These are phyloP conservation scores for Oldenlandia corymbosa DNA, from an alignment of 257 asterid genomes.

Conservation along the genomic window DNA sequence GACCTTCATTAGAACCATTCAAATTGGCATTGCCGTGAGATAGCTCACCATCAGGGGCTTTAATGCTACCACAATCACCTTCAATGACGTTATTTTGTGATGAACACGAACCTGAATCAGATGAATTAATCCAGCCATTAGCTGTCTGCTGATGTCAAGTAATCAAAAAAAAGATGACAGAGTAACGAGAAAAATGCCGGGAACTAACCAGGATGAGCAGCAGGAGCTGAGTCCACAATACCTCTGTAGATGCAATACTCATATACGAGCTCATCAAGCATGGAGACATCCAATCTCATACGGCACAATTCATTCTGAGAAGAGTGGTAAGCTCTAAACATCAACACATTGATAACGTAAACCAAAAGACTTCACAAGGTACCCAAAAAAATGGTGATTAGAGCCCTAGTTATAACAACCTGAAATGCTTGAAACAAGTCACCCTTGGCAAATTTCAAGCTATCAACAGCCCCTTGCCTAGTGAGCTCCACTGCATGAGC, in stretches of 20 bases:
- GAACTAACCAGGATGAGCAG: conserved; percentile 38
- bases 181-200: conserved; percentile 6
- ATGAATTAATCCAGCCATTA: conserved; percentile 31
- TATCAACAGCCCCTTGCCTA: conserved; percentile 95
- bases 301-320: conserved; percentile 91
- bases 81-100: conserved; percentile 36
- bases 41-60: conserved; percentile 46
- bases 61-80: conserved; percentile 23
- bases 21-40: conserved; percentile 34
- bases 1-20: conserved; percentile 43
- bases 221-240: conserved; percentile 49
- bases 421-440: conserved; percentile 86
- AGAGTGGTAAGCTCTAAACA: not conserved
- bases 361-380: not conserved
- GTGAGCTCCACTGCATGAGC: conserved; percentile 99
- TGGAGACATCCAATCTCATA: conserved; percentile 58
- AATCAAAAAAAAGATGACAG: not conserved
- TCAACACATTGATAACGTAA: not conserved
- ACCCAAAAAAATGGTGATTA: not conserved
- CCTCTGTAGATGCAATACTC: conserved; percentile 96
- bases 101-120: conserved; percentile 41
- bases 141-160: conserved; percentile 32
- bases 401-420: conserved; percentile 35
- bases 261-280: conserved; percentile 85
- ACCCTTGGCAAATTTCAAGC: conserved; percentile 96